These are phyloP conservation scores for Parastagonospora nodorum DNA, from an alignment of 2,329 filamentous ascomycete species.

Conservation along the genomic window DNA sequence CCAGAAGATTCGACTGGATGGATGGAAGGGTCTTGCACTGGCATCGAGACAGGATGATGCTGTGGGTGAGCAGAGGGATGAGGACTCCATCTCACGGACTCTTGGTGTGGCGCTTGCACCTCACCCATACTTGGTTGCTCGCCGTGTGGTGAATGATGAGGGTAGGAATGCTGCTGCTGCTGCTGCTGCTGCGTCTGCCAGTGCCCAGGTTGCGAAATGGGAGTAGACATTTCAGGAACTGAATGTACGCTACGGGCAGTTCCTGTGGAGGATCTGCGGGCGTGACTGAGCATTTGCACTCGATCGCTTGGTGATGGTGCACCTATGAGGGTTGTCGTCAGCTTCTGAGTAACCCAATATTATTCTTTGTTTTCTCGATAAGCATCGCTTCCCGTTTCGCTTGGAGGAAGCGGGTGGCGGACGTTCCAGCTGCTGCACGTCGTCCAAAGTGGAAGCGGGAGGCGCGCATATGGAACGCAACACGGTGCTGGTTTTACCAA, in stretches of 20 bases:
- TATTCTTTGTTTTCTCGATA: slow-evolving; percentile 16
- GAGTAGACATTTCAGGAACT: slow-evolving; percentile 43
- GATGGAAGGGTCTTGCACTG: slow-evolving; percentile 38
- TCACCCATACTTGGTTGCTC: slow-evolving; percentile 39
- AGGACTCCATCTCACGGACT: slow-evolving; percentile 41
- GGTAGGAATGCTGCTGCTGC: slow-evolving; percentile 41
- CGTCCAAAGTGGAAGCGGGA: slow-evolving; percentile 26
- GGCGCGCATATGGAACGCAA: background rate
- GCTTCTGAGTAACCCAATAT: slow-evolving; percentile 25
- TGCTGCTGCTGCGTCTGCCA: slow-evolving; percentile 45
- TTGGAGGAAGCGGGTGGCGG: slow-evolving; percentile 8
- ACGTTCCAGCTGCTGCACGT: slow-evolving; percentile 32
- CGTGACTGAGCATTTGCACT: slow-evolving; percentile 46
- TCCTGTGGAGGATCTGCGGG: slow-evolving; percentile 43
- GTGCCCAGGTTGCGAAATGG: slow-evolving; percentile 43
- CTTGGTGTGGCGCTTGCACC: slow-evolving; percentile 32
- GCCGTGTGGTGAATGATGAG: slow-evolving; percentile 42
- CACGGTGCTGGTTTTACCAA: slow-evolving; percentile 2
- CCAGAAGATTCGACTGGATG: slow-evolving; percentile 36
- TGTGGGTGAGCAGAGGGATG: slow-evolving; percentile 40
- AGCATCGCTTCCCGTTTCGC: slow-evolving; percentile 13
- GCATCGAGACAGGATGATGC: slow-evolving; percentile 41
- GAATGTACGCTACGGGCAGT: slow-evolving; percentile 46
- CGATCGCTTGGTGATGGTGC: slow-evolving; percentile 47
- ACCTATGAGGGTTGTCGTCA: slow-evolving; percentile 27